A percentile compares a stretch with the other conserved stretches of the same genome.
Evolutionary conservation across 176 grass and related monocot species (phyloP).

Genomic region (Paspalum vaginatum): DNA sequence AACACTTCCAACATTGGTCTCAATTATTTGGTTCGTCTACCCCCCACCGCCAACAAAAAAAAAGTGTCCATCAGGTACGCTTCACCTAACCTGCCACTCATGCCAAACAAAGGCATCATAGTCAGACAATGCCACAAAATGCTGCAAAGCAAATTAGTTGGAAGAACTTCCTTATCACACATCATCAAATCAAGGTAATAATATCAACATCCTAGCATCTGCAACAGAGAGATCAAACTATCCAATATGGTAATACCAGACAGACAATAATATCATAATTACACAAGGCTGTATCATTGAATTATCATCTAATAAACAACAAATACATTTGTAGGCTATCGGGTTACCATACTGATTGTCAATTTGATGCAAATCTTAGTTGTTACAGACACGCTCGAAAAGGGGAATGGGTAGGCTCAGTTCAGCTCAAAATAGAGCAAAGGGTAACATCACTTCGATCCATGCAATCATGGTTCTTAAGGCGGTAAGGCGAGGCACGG

Average conservation of each 20-base stretch:
- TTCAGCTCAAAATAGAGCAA: not conserved
- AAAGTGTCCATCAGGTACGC: constrained; percentile 21
- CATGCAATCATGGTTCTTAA: too few species aligned
- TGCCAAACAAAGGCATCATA: constrained; percentile 15
- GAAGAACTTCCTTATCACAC: constrained; percentile 33
- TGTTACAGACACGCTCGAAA: not conserved
- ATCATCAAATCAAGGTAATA: constrained; percentile 19
- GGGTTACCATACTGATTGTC: not conserved
- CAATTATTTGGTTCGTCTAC: constrained; percentile 44
- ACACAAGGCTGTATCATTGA: not conserved
- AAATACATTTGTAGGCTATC: not conserved
- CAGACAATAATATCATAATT: not conserved
- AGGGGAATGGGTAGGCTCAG: not conserved
- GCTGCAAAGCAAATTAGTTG: constrained; percentile 37
- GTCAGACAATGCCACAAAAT: constrained; percentile 41
- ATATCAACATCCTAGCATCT: constrained; percentile 26
- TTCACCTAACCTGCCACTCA: constrained; percentile 51
- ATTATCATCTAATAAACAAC: not conserved
- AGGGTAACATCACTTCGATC: not conserved
- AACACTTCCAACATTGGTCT: constrained; percentile 23
- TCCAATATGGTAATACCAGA: constrained; percentile 15
- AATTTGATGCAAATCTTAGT: constrained; percentile 11
- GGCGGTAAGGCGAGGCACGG: too few species aligned
- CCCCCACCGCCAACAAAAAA: not conserved
- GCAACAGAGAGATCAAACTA: constrained; percentile 29